These are phyloP conservation scores for Candida multigemmis DNA, from an alignment of 805 yeast genomes.

Conservation along the genomic window DNA sequence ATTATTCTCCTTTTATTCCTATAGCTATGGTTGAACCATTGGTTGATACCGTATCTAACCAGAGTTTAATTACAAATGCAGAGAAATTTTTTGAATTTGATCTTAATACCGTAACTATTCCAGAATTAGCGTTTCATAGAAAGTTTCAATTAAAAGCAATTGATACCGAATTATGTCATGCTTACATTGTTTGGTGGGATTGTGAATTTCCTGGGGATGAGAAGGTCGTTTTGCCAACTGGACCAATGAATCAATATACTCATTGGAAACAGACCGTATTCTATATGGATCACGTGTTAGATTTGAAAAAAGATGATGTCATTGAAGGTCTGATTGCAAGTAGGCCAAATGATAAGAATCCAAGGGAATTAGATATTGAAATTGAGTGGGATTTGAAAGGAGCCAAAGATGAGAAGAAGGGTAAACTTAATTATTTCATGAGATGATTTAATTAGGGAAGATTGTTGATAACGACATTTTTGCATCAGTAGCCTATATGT, in stretches of 20 bases:
- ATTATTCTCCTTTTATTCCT: constrained; percentile 82
- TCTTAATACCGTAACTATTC: constrained; percentile 78
- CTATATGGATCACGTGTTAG: constrained; percentile 75
- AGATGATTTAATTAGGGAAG: constrained; percentile 31
- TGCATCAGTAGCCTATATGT: not conserved
- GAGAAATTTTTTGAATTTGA: constrained; percentile 72
- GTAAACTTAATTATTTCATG: constrained; percentile 62
- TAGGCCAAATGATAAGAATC: constrained; percentile 69
- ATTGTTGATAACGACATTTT: not conserved
- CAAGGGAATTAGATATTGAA: constrained; percentile 84
- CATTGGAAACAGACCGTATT: constrained; percentile 99
- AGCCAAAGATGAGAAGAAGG: constrained; percentile 38
- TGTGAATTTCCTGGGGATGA: constrained; percentile 73
- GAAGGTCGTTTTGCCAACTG: constrained; percentile 77
- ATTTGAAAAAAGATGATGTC: constrained; percentile 65
- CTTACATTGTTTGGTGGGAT: constrained; percentile 91
- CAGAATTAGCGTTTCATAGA: constrained; percentile 68
- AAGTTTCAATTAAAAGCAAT: constrained; percentile 66
- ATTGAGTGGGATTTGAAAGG: constrained; percentile 48
- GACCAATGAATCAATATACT: constrained; percentile 88
- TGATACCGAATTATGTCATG: constrained; percentile 78
- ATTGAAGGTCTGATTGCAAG: constrained; percentile 66
- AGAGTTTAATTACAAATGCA: constrained; percentile 63
- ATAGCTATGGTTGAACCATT: constrained; percentile 88
- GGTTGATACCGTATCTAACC: constrained; percentile 86